Evolutionary conservation across 176 grass and related monocot genomes (phyloP), one percentile per base, ranked within the genome.

Genomic region (Secale cereale): DNA sequence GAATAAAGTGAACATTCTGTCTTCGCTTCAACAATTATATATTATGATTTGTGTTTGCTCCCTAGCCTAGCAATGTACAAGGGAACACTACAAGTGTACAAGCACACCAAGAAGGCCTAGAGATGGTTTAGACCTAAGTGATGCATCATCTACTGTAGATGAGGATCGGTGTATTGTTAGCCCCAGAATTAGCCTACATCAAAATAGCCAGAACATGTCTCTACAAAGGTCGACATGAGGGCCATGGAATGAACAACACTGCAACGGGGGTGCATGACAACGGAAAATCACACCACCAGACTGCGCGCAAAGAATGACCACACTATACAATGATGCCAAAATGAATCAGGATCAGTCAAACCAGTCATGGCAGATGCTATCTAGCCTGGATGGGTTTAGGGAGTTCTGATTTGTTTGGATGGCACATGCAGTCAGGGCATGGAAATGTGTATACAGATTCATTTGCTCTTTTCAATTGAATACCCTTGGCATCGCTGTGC

Each of bases 391-490:
- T 85, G 76, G 88, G 52, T 85, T 86, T 92, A 74, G 79, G 64
- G 56, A 35, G 75, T 89, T 92, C 91, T 48, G 88, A 80, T 94
- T 85, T 96, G 61, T 92, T 99, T 14, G 74, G 62, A 37, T 85
- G 84, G 85, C 94, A 99, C 91, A 99, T 94, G 86, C 97, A 99
- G 62, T 96, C 91, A 56, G 97, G 93, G 63, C 97, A 91, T 17
- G 97, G 97, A 67, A 90, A 92, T 14, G 87, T 91, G 75, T 96
- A 99, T 84, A 99, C 70, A 16, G 97, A 99, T 87, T 96, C 97
- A 82, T 89, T 96, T 68, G 91, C 74, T 83, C 97, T 94, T 92
- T 94, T 99, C 31, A 94, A 88, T 66, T 94, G 93, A 85, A 96
- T 92, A 72, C 97, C 94, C 83, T 96, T 99, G 22, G 90, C 74